phyloP scores from a whole-genome alignment of 495 filamentous ascomycete species.

The Filosporella fistucella region DNA sequence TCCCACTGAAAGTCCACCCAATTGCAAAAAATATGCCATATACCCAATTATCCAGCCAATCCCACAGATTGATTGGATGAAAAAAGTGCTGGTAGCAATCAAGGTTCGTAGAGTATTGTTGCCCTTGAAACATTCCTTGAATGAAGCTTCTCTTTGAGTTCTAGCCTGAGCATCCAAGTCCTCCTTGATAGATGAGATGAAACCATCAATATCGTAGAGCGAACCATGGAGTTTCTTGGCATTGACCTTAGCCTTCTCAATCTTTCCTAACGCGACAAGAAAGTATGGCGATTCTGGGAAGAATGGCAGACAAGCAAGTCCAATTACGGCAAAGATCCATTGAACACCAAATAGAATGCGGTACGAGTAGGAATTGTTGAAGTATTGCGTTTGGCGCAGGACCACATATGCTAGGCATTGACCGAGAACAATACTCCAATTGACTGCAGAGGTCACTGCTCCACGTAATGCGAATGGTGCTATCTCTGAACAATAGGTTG shows the following conservation, averaged over 20 bases:
- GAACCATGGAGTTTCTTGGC: background rate
- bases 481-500: slow-evolving; percentile 15
- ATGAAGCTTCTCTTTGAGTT: slow-evolving; percentile 1
- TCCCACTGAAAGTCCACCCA: slow-evolving; percentile 1
- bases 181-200: slow-evolving; percentile 6
- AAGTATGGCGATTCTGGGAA: slow-evolving; percentile 15
- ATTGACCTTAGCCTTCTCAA: slow-evolving; percentile 12
- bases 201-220: slow-evolving; percentile 10
- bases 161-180: background rate
- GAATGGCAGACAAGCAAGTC: slow-evolving; percentile 2
- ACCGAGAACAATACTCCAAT: slow-evolving; percentile 62
- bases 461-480: slow-evolving; percentile 14
- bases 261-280: slow-evolving; percentile 8
- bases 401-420: slow-evolving; percentile 35
- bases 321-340: slow-evolving; percentile 15
- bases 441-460: slow-evolving; percentile 62
- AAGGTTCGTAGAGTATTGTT: slow-evolving; percentile 7
- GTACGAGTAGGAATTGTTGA: background rate
- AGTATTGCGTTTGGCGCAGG: slow-evolving; percentile 9
- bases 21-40: slow-evolving; percentile 15
- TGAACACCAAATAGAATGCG: slow-evolving; percentile 12
- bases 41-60: slow-evolving; percentile 17
- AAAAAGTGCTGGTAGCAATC: slow-evolving; percentile 13
- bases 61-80: slow-evolving; percentile 14
- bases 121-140: slow-evolving; percentile 7